Base-by-base conservation (phyloP, 805 yeast genomes). In the Hanseniaspora lachancei region DNA sequence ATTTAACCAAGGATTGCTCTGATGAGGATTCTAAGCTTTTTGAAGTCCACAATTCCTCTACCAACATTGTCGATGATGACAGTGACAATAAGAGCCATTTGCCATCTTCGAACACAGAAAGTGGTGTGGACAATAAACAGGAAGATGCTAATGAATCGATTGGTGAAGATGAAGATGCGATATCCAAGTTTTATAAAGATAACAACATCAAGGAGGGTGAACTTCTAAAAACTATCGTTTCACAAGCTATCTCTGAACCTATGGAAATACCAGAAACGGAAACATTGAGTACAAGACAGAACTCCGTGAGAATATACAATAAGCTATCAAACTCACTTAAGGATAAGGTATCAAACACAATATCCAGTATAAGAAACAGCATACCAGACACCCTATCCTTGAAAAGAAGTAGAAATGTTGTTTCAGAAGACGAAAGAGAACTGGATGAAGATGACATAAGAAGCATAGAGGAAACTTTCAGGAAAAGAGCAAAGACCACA, bases 401-500 rank as follows among this genome's bases (percentile, higher is more conserved):
- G 8, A 49, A 38, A 23, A 40, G 44, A 49, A 49, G 18, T 3
- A 40, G 36, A 36, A 10, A 36, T 10, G 21, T 13, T 27, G 44
- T 13, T 23, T 15, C 18, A 13, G 34, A n/a, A 15, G 27, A 36
- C 40, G 15, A 41, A 2, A 34, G 16, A 41, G 23, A 29, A 10
- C 16, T 47, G 23, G 52, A 46, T 34, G 42, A 54, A 16, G n/a
- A 23, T 10, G 53, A 48, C 16, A 21, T 48, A 23, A 43, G 49
- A 48, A 21, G 20, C 15, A 48, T 54, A 15, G 49, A 35, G 13
- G n/a, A 27, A 4, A 48, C 49, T 21, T 34, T 47, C 36, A 54
- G 35, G 13, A 48, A 54, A 9, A 48, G 49, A 57, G 57, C 43
- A 38, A 57, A 46, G 51, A 23, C 29, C 15, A 16, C n/a, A 34